These are phyloP conservation scores for Candida stauntonica DNA, from an alignment of 805 yeast genomes.

Conservation along the genomic window DNA sequence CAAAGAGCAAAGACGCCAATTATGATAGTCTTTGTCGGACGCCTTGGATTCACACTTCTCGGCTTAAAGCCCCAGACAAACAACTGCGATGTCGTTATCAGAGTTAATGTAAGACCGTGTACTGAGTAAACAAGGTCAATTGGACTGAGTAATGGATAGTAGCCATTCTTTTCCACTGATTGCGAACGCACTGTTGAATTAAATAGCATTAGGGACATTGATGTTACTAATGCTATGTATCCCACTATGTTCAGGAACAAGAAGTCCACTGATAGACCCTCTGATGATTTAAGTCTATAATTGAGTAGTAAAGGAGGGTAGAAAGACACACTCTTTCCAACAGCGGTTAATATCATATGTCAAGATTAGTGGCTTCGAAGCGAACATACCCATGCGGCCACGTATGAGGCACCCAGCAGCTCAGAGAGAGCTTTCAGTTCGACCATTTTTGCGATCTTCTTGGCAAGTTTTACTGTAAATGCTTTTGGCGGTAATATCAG, in stretches of 20 bases:
- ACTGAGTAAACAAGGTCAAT: conserved; percentile 44
- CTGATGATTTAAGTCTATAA: conserved; percentile 36
- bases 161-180: conserved; percentile 30
- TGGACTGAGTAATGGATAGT: conserved; percentile 37
- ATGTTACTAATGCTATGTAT: conserved; percentile 38
- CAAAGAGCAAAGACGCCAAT: conserved; percentile 3
- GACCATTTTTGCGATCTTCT: background rate
- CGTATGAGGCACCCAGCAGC: conserved; percentile 34
- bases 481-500: too few relatives aligned
- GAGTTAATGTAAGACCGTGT: conserved; percentile 43
- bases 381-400: conserved; percentile 36
- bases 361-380: too few relatives aligned
- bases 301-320: conserved; percentile 46
- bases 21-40: conserved; percentile 21
- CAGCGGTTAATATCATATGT: too few relatives aligned
- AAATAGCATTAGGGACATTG: conserved; percentile 40
- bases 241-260: conserved; percentile 44
- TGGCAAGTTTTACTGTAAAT: background rate
- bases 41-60: conserved; percentile 15
- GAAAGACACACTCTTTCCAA: conserved; percentile 44
- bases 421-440: conserved; percentile 14
- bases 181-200: conserved; percentile 30
- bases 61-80: conserved; percentile 26
- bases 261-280: conserved; percentile 48
- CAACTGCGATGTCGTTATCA: conserved; percentile 39